phyloP scores from a whole-genome alignment of 805 yeast species.

The Suhomyces kilbournensis region DNA sequence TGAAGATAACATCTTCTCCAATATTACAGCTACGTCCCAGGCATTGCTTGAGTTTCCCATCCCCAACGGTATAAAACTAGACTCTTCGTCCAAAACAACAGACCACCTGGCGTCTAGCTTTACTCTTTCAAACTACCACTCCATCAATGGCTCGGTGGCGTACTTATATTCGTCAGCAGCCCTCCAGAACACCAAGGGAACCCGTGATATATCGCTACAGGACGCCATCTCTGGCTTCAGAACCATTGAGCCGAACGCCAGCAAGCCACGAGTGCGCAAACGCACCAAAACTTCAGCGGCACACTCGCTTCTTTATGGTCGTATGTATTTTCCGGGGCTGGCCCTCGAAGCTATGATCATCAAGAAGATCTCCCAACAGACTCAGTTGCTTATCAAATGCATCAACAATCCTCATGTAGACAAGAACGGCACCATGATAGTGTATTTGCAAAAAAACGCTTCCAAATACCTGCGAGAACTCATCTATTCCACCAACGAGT shows the following conservation, averaged over 20 bases:
- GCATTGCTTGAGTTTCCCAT: constrained; percentile 69
- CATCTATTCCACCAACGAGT: constrained; percentile 80
- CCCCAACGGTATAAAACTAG: constrained; percentile 65
- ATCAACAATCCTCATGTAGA: constrained; percentile 62
- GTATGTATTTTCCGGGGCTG: constrained; percentile 84
- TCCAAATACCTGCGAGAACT: constrained; percentile 67
- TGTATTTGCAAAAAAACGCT: constrained; percentile 67
- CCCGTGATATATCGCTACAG: constrained; percentile 56
- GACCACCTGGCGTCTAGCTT: constrained; percentile 69
- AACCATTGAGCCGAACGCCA: constrained; percentile 46
- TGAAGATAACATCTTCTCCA: constrained; percentile 71
- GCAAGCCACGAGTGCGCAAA: neutral
- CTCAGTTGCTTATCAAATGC: constrained; percentile 72
- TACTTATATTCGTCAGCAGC: constrained; percentile 71
- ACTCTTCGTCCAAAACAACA: constrained; percentile 68
- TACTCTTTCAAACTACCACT: constrained; percentile 59
- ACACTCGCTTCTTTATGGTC: constrained; percentile 65
- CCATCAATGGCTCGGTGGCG: constrained; percentile 77
- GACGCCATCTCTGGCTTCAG: constrained; percentile 69
- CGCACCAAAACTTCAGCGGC: neutral
- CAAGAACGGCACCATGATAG: constrained; percentile 56
- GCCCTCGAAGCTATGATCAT: constrained; percentile 85
- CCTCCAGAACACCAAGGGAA: constrained; percentile 47
- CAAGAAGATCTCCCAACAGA: constrained; percentile 52
- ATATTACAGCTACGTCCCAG: constrained; percentile 67